Percentiles rank a stretch among this genome's conserved stretches.
Conservation (phyloP, 371 early-diverging fungal genomes). For the Neoconidiobolus thromboides region DNA sequence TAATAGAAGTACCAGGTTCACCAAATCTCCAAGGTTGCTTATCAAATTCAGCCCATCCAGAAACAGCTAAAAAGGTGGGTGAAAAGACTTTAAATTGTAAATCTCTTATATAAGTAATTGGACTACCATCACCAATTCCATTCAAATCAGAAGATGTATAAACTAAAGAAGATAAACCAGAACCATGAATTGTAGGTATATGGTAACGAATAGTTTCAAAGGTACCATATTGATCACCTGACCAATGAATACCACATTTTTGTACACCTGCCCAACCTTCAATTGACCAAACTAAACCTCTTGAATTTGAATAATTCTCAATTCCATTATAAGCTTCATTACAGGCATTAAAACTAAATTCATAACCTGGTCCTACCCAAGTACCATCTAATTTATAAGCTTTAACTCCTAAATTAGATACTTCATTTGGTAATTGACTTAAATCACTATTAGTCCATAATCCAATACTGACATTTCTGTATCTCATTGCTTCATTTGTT, state of each 20-base stretch:
- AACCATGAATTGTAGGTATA: background rate
- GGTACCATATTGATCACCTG: background rate
- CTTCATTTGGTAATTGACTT: background rate
- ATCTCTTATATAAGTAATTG: background rate
- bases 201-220: background rate
- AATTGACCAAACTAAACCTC: background rate
- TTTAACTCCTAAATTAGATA: background rate
- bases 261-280: conserved; percentile 1
- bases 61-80: background rate
- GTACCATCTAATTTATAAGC: background rate
- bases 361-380: background rate
- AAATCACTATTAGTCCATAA: background rate
- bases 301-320: background rate
- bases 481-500: background rate
- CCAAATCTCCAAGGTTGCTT: conserved; percentile 2
- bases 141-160: background rate
- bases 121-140: background rate
- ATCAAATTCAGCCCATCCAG: background rate
- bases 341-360: background rate
- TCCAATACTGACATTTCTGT: background rate
- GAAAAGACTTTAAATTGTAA: background rate
- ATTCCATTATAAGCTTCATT: background rate
- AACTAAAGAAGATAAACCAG: background rate
- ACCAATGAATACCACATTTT: background rate
- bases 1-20: background rate